phyloP scores from a whole-genome alignment of 306 rosid species.

The Vigna reflexopilosa region DNA sequence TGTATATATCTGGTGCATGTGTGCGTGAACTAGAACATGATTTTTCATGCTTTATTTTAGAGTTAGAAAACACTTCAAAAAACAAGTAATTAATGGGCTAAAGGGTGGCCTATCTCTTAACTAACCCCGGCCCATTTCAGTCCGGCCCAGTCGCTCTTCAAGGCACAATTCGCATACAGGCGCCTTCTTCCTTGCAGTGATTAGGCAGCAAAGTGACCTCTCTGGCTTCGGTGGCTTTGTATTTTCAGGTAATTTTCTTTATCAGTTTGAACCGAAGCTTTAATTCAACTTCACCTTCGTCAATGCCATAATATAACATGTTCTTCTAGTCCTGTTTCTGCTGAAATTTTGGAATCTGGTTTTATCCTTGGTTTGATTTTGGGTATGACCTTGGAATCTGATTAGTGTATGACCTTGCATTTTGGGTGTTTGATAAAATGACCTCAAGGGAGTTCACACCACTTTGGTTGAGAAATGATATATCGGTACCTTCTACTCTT shows the following conservation, averaged over 20 bases:
- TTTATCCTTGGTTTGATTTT: not conserved
- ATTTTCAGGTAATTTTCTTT: not conserved
- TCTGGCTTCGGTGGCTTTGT: not conserved
- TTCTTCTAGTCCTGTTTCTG: not conserved
- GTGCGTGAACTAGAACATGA: no score
- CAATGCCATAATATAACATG: not conserved
- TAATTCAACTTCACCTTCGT: not conserved
- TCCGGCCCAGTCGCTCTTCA: not conserved
- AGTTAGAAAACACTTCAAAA: no score
- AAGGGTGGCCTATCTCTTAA: not conserved
- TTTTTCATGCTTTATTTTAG: no score
- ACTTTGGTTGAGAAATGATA: not conserved
- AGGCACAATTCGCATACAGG: not conserved
- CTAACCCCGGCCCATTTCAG: not conserved
- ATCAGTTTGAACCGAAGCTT: not conserved
- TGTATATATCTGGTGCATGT: no score
- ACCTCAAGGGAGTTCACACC: not conserved
- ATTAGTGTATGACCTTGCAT: not conserved
- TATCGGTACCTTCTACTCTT: not conserved
- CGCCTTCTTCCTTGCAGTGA: not conserved
- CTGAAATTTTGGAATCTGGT: not conserved
- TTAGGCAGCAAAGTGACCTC: not conserved
- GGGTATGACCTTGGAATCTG: not conserved
- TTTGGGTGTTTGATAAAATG: slow-evolving; percentile 20
- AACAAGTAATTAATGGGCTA: not conserved